phyloP scores from a whole-genome alignment of 768 basidiomycete genomes.

The Boletellus ananas region DNA sequence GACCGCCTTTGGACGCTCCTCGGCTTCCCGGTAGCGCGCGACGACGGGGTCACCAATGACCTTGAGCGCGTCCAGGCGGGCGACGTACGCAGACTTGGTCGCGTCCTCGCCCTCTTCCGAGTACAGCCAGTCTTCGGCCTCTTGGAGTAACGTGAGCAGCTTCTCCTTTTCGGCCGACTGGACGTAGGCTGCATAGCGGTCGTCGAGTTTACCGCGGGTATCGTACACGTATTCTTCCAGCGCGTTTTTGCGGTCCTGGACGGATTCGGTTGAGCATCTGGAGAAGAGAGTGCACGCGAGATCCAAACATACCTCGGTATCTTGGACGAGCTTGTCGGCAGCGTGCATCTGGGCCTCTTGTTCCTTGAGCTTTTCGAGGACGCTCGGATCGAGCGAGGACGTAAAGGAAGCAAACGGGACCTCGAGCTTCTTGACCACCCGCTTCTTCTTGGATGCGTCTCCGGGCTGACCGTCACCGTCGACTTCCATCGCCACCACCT shows the following conservation, averaged over 20 bases:
- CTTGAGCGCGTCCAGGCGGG: conserved; percentile 79
- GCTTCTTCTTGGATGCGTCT: conserved; percentile 72
- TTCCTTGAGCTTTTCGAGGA: conserved; percentile 68
- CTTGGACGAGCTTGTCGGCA: conserved; percentile 92
- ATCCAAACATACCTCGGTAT: conserved; percentile 77
- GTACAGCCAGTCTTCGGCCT: conserved; percentile 97
- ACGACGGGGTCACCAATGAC: conserved; percentile 83
- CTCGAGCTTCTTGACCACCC: conserved; percentile 71
- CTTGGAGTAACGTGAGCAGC: conserved; percentile 64
- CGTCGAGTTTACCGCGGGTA: conserved; percentile 87
- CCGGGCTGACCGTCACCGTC: conserved; percentile 46
- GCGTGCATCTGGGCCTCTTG: conserved; percentile 86
- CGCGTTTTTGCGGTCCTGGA: conserved; percentile 93
- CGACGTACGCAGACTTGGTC: conserved; percentile 89
- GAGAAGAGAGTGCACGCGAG: conserved; percentile 16
- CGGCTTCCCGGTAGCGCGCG: conserved; percentile 76
- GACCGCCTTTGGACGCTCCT: conserved; percentile 72
- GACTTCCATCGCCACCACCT: conserved; percentile 71
- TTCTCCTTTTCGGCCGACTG: conserved; percentile 72
- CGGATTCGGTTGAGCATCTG: neutral
- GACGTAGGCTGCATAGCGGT: conserved; percentile 75
- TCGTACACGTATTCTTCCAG: conserved; percentile 99
- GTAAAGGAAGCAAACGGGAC: conserved; percentile 67
- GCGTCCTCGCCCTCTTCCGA: conserved; percentile 95
- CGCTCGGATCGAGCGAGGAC: conserved; percentile 57